A percentile compares a stretch with the other conserved stretches of the same genome.
phyloP scores from a whole-genome alignment of 2,329 filamentous ascomycete genomes.

The Clonostachys rhizophaga region DNA sequence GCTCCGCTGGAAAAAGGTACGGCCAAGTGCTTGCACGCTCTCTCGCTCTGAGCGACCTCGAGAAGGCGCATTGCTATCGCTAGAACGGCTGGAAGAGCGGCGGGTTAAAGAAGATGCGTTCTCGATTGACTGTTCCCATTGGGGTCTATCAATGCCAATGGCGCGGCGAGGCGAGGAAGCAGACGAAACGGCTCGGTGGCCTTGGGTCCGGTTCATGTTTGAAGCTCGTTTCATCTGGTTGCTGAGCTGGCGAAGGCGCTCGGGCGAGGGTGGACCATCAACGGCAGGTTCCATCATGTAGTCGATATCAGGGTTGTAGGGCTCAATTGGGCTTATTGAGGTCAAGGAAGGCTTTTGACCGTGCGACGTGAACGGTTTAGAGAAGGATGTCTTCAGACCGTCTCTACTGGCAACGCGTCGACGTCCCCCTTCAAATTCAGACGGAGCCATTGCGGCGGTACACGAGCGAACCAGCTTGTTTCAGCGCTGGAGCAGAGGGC shows the following conservation, averaged over 20 bases:
- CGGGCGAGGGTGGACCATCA: constrained; percentile 57
- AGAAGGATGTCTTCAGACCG: too few species aligned
- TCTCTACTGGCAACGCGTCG: too few species aligned
- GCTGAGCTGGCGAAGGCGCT: constrained; percentile 52
- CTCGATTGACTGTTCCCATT: constrained; percentile 40
- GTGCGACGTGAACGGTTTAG: neutral
- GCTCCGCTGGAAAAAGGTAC: constrained; percentile 53
- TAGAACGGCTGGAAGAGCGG: constrained; percentile 52
- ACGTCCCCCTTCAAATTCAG: too few species aligned
- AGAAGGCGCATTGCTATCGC: constrained; percentile 43
- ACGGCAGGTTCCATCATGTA: constrained; percentile 53
- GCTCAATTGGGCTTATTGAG: constrained; percentile 5
- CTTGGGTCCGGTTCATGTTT: constrained; percentile 21
- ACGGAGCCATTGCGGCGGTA: neutral
- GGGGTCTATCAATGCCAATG: constrained; percentile 29
- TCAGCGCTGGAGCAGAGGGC: constrained; percentile 2
- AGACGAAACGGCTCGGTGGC: constrained; percentile 41
- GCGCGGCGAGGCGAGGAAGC: constrained; percentile 48
- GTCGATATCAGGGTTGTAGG: constrained; percentile 16
- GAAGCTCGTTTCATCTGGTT: constrained; percentile 54
- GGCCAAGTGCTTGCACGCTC: constrained; percentile 55
- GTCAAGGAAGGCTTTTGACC: constrained; percentile 6
- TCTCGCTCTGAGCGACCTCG: constrained; percentile 55
- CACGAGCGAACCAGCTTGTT: neutral
- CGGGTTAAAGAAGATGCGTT: constrained; percentile 47